Percentiles rank a stretch among this genome's conserved stretches.
These are phyloP conservation scores for Penicillium capsulatum DNA, from an alignment of 2,329 filamentous ascomycete species.

Conservation along the genomic window DNA sequence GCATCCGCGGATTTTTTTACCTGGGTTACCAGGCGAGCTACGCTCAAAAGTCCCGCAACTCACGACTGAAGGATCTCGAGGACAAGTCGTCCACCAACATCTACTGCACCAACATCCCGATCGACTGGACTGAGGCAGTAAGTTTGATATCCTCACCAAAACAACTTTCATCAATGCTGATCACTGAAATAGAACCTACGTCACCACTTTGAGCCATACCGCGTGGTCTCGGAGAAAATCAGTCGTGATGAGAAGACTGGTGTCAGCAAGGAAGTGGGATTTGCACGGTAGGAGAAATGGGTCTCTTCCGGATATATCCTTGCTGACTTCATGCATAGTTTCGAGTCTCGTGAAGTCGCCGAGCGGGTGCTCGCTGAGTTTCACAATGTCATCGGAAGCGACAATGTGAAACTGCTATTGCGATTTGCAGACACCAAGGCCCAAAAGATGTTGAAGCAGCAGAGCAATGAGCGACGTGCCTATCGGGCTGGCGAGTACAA, in stretches of 20 bases:
- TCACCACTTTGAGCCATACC: slow-evolving; percentile 51
- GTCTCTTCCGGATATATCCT: slow-evolving; percentile 3
- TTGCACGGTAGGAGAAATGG: slow-evolving; percentile 68
- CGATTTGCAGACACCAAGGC: slow-evolving; percentile 95
- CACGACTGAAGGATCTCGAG: slow-evolving; percentile 91
- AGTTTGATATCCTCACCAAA: slow-evolving; percentile 32
- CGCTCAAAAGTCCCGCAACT: slow-evolving; percentile 97
- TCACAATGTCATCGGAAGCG: slow-evolving; percentile 74
- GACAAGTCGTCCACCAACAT: slow-evolving; percentile 89
- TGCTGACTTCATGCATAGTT: slow-evolving; percentile 52
- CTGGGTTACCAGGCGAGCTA: slow-evolving; percentile 97
- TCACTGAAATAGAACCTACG: slow-evolving; percentile 72
- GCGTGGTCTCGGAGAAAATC: slow-evolving; percentile 90
- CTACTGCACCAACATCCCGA: slow-evolving; percentile 95
- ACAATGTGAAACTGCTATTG: slow-evolving; percentile 82
- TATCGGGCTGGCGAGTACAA: slow-evolving; percentile 97
- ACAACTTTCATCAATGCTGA: slow-evolving; percentile 16
- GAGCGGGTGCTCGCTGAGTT: slow-evolving; percentile 84
- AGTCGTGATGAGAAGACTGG: slow-evolving; percentile 80
- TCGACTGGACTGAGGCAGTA: slow-evolving; percentile 85
- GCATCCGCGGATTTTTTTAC: slow-evolving; percentile 91
- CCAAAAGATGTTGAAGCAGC: slow-evolving; percentile 93
- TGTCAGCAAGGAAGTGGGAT: slow-evolving; percentile 93
- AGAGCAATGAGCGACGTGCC: slow-evolving; percentile 89
- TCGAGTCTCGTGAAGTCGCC: slow-evolving; percentile 82